Conservation (phyloP, 495 filamentous ascomycete species). For the Penicillium silybi region DNA sequence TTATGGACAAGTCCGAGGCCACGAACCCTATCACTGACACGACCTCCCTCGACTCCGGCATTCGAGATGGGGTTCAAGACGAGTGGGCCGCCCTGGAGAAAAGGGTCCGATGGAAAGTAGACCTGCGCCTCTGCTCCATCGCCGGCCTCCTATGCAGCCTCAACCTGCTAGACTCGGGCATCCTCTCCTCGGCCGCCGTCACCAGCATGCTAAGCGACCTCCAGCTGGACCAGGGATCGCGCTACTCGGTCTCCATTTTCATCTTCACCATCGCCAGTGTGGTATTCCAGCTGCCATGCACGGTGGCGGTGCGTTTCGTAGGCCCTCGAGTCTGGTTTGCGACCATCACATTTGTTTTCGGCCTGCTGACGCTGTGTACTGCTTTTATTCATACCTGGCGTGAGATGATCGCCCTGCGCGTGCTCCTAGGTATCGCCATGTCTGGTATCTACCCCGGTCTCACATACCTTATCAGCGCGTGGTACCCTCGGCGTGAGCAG, state of each 20-base stretch:
- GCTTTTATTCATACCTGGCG: conserved; percentile 59
- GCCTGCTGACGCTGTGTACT: conserved; percentile 67
- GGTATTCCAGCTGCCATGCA: conserved; percentile 70
- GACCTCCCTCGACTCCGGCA: background rate
- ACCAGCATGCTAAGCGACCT: conserved; percentile 69
- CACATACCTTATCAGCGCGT: conserved; percentile 66
- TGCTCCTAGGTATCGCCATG: conserved; percentile 65
- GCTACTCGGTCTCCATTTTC: conserved; percentile 71
- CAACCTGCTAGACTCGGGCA: conserved; percentile 70
- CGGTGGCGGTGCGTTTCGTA: conserved; percentile 62
- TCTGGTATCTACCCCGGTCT: conserved; percentile 70
- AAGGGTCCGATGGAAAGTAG: conserved; percentile 60
- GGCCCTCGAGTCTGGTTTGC: conserved; percentile 69
- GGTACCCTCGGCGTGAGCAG: conserved; percentile 69
- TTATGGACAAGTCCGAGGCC: background rate
- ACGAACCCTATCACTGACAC: background rate
- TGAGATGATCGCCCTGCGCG: conserved; percentile 68
- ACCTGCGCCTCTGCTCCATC: conserved; percentile 71
- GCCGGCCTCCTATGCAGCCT: conserved; percentile 69
- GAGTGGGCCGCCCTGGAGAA: conserved; percentile 27
- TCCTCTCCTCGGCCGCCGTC: conserved; percentile 72
- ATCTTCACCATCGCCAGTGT: conserved; percentile 76
- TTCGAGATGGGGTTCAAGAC: background rate
- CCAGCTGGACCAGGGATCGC: conserved; percentile 54
- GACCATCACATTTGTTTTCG: conserved; percentile 63